Evolutionary conservation across 257 asterid species (phyloP), one percentile per base, ranked within the genome.

Genomic region (Ehretia macrophylla): DNA sequence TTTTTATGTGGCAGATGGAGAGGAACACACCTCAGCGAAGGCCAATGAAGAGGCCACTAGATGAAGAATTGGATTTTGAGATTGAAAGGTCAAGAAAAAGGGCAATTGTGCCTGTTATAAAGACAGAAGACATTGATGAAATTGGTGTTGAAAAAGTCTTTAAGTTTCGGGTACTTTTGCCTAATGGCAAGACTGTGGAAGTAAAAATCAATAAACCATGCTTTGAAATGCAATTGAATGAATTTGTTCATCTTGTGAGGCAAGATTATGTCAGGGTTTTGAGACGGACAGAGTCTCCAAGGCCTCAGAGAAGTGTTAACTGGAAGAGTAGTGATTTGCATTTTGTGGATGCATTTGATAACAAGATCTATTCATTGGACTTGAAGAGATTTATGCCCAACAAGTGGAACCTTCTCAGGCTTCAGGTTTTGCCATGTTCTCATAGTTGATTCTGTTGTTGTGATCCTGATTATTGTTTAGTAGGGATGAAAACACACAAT

Each of bases 151-250:
- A 19, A 12, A 60, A 67, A 23, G 1, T 50, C n/a, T 74, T 49
- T 66, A 59, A 14, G 51, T 86, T 86, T 49, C 71, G 79, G 17
- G 68, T 87, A 50, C 82, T 87, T 42, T 52, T 87, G 54, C 95
- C 95, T 0, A 84, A 87, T 58, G 79, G 81, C 5, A 58, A 68
- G 1, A 67, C 74, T 3, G 32, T 83, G 11, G 87, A 76, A 66
- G 60, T 81, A 14, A 80, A 66, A 72, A 16, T 78, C 63, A 37
- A 14, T 5, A 67, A 58, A 59, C 47, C 44, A 19, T 64, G 67
- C 0, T 54, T 8, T 20, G 69, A 59, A 19, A 70, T 82, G 32
- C 68, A 77, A 0, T 58, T 87, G 4, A 50, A 69, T 64, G 75
- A 78, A 44, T 75, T 87, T 20, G 51, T 78, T 16, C 37, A 19